Evolutionary conservation across 106 monocot genomes (phyloP).

Genomic region (Vanilla planifolia): DNA sequence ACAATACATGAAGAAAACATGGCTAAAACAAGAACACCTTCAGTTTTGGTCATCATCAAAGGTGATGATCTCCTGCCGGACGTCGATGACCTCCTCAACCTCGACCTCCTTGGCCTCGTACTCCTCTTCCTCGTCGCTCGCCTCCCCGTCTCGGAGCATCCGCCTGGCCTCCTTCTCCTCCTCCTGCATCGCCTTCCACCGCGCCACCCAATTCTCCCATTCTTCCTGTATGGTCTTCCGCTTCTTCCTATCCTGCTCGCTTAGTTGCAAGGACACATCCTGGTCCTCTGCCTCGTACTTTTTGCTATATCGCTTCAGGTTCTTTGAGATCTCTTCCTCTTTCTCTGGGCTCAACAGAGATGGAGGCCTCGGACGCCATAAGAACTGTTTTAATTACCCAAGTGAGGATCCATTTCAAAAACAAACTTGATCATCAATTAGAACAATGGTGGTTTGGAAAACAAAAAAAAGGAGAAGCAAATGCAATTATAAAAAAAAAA

Average conservation of each 20-base stretch:
- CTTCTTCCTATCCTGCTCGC: constrained; percentile 88
- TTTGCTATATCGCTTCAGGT: constrained; percentile 91
- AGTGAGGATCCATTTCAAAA: too few relatives aligned
- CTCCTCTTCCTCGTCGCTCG: constrained; percentile 84
- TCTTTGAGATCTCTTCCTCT: constrained; percentile 80
- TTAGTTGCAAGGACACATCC: constrained; percentile 68
- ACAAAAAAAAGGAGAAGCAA: too few relatives aligned
- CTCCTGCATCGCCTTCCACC: constrained; percentile 72
- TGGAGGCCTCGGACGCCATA: constrained; percentile 86
- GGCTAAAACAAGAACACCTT: neutral
- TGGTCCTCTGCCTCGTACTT: constrained; percentile 91
- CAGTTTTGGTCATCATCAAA: constrained; percentile 21
- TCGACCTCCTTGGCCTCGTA: constrained; percentile 94
- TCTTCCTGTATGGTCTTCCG: constrained; percentile 68
- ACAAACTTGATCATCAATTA: too few relatives aligned
- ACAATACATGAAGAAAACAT: too few relatives aligned
- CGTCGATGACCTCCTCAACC: constrained; percentile 64
- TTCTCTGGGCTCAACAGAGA: constrained; percentile 65
- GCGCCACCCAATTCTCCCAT: constrained; percentile 65
- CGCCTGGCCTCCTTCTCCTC: constrained; percentile 52
- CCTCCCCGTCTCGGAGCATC: constrained; percentile 69
- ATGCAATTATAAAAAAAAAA: too few relatives aligned
- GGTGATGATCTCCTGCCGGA: constrained; percentile 33
- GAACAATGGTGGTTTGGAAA: too few relatives aligned
- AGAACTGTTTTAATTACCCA: too few relatives aligned